Base-by-base conservation (phyloP, 2,329 filamentous ascomycete genomes). In the Neofusicoccum sp. region DNA sequence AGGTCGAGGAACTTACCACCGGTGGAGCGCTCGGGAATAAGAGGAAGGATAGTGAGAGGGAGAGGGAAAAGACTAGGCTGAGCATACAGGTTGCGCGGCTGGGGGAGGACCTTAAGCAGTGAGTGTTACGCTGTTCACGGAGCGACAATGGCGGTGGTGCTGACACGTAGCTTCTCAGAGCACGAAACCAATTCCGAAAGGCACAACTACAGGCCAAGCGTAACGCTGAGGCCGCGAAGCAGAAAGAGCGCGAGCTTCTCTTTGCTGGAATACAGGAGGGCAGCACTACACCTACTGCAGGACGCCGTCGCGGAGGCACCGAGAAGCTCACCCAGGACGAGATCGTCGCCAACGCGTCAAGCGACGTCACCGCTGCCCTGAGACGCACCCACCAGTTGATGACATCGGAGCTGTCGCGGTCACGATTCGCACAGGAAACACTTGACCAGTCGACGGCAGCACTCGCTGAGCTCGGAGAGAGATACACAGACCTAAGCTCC, bases 381-480 rank as follows among this genome's bases (percentile, higher is more conserved):
- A 85, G 91, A 63, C 84, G 92, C 63, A 96, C 93, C 5, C 93
- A 98, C 75, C 86, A 90, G 64, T 83, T 96, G 69, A 93, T 98
- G 79, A 86, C 90, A 65, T 82, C 86, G 4, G 93, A 97, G 79
- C 84, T 99, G 6, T 86, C 88, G 48, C 88, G 91, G 62, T 96
- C 91, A 66, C 88, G 90, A 68, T 98, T 96, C 71, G 93, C 93
- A 16, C 89, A 95, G 68, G 89, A 96, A 74, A 96, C 92, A 1
- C 82, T 99, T 61, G 87, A 88, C 63, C 88, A 95, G 78, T 93
- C 89, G 1, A 93, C 90, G 6, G 88, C 86, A 8, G 91, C 93
- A 9, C 83, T 99, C n/a, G 84, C 84, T 58, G 86, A 90, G 64
- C 83, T 99, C 1, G 86, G 89, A 3, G 89, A 96, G 68, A 89